phyloP scores from a whole-genome alignment of 306 rosid genomes.

The Lagenaria siceraria region DNA sequence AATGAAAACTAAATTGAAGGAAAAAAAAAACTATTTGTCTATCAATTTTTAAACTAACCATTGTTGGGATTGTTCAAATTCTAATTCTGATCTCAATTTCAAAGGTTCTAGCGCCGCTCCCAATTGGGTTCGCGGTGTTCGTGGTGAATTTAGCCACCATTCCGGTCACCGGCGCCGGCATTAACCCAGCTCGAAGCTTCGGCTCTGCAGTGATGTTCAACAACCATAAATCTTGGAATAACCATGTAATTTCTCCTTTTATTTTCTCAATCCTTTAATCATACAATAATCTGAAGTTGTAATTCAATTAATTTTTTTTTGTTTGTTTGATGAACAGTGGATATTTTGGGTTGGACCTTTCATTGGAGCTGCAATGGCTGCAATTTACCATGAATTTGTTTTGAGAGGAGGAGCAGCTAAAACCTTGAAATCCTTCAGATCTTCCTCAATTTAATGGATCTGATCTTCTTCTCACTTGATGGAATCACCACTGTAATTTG shows the following conservation, averaged over 20 bases:
- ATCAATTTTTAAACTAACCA: no score
- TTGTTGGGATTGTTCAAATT: no score
- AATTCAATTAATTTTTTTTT: background rate
- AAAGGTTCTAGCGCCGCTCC: slow-evolving; percentile 21
- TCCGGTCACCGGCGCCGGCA: slow-evolving; percentile 23
- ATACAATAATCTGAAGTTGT: background rate
- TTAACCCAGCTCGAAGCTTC: slow-evolving; percentile 19
- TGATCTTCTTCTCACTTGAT: background rate
- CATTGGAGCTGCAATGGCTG: slow-evolving; percentile 50
- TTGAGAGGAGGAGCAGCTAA: slow-evolving; percentile 12
- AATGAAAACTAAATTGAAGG: no score
- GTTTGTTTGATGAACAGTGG: slow-evolving; percentile 20
- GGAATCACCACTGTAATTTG: background rate
- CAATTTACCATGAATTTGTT: slow-evolving; percentile 30
- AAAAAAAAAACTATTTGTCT: no score
- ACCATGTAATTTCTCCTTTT: slow-evolving; percentile 1
- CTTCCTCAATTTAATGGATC: background rate
- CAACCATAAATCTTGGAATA: slow-evolving; percentile 11
- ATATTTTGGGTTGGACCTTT: slow-evolving; percentile 51
- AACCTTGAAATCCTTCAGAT: background rate
- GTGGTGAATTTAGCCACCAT: slow-evolving; percentile 19
- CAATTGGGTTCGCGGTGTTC: slow-evolving; percentile 20
- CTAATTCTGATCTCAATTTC: no score
- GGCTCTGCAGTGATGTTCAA: slow-evolving; percentile 18
- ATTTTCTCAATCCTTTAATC: background rate